These are phyloP conservation scores for Limnanthes douglasii DNA, from an alignment of 345 rosid genomes.

Conservation along the genomic window DNA sequence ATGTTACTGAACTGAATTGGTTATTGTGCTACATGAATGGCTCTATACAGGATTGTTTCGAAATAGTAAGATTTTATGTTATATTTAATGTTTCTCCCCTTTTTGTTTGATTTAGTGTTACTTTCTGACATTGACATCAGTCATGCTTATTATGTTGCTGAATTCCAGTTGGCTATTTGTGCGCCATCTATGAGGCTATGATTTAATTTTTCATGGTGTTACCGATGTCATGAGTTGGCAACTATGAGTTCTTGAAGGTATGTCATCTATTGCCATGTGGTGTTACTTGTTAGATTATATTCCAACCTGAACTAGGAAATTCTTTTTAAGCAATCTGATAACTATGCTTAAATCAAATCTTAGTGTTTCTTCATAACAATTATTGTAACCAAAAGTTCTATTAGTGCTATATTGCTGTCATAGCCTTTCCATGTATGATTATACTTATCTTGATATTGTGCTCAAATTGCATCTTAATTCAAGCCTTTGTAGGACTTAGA, in stretches of 20 bases:
- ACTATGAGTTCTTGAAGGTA: conserved; percentile 23
- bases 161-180: conserved; percentile 13
- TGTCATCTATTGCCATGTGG: too few species aligned
- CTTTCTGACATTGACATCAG: background rate
- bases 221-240: conserved; percentile 14
- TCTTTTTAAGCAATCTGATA: too few species aligned
- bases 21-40: conserved; percentile 9
- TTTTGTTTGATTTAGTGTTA: background rate
- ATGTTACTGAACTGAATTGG: conserved; percentile 10
- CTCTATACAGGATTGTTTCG: conserved; percentile 12
- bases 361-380: too few species aligned
- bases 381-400: too few species aligned
- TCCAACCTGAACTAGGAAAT: too few species aligned
- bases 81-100: background rate
- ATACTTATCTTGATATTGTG: too few species aligned
- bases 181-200: conserved; percentile 6
- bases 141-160: conserved; percentile 4
- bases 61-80: conserved; percentile 8
- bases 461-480: too few species aligned
- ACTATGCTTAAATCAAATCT: too few species aligned
- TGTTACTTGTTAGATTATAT: too few species aligned
- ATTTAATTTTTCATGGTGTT: conserved; percentile 8
- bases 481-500: too few species aligned
- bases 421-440: too few species aligned
- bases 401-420: too few species aligned